Conservation (phyloP, 345 rosid species). For the Laguncularia racemosa region DNA sequence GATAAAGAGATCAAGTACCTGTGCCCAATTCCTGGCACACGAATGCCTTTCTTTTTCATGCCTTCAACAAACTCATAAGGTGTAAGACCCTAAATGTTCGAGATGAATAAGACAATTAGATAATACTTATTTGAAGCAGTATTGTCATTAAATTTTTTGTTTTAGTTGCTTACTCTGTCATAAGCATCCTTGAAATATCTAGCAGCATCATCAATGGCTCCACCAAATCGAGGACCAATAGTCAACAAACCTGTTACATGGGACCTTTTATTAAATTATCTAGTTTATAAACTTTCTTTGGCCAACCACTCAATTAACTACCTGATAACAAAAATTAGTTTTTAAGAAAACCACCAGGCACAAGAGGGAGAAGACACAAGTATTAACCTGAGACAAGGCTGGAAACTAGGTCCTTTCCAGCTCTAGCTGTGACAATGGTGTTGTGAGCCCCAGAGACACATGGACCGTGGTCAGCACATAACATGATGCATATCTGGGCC, state of each 20-base stretch:
- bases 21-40: conserved; percentile 98
- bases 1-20: conserved; percentile 36
- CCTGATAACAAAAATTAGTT: too few relatives aligned
- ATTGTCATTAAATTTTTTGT: too few relatives aligned
- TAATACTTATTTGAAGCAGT: too few relatives aligned
- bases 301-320: too few relatives aligned
- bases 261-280: not conserved
- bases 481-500: conserved; percentile 87
- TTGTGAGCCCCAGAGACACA: conserved; percentile 98
- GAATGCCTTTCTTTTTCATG: conserved; percentile 98
- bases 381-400: conserved; percentile 78
- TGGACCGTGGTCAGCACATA: conserved; percentile 97
- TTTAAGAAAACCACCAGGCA: too few relatives aligned
- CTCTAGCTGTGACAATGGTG: conserved; percentile 94
- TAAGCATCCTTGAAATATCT: conserved; percentile 96
- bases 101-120: not conserved
- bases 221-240: conserved; percentile 97
- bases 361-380: conserved; percentile 1
- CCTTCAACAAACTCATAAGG: conserved; percentile 92
- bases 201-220: conserved; percentile 97
- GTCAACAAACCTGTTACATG: conserved; percentile 73
- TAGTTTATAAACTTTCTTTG: too few relatives aligned
- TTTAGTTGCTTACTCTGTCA: conserved; percentile 47
- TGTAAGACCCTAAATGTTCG: conserved; percentile 54
- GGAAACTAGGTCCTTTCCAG: conserved; percentile 98